A percentile compares a stretch with the other conserved stretches of the same genome.
phyloP scores from a whole-genome alignment of 805 yeast species.

The Wickerhamiella sergipiensis region DNA sequence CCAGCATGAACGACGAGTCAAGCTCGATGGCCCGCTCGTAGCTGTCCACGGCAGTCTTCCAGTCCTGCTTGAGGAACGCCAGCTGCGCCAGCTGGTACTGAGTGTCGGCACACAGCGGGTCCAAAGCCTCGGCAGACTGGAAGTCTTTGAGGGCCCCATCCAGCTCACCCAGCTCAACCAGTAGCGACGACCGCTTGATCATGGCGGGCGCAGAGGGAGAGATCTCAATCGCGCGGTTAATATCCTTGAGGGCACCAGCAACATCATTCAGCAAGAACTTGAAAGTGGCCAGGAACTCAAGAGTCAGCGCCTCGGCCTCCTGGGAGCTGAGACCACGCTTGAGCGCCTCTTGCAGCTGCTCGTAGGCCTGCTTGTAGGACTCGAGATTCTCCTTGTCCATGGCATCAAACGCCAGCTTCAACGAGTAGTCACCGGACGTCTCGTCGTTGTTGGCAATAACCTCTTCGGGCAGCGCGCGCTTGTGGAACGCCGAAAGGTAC shows the following conservation, averaged over 20 bases:
- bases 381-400: constrained; percentile 36
- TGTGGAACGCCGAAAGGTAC: constrained; percentile 74
- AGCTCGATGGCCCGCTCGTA: constrained; percentile 63
- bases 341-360: constrained; percentile 27
- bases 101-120: constrained; percentile 64
- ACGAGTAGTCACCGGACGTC: constrained; percentile 48
- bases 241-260: constrained; percentile 44
- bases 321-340: constrained; percentile 12
- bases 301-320: constrained; percentile 46
- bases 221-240: constrained; percentile 51
- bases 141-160: constrained; percentile 53
- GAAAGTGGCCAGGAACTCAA: constrained; percentile 74
- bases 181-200: constrained; percentile 66
- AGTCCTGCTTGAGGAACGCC: constrained; percentile 65
- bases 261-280: constrained; percentile 68
- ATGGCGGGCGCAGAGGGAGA: constrained; percentile 64
- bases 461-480: constrained; percentile 35
- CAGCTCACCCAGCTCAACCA: constrained; percentile 63
- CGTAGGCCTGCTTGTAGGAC: constrained; percentile 49
- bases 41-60: constrained; percentile 55
- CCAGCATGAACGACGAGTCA: constrained; percentile 64
- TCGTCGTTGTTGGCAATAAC: constrained; percentile 34
- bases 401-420: constrained; percentile 51
- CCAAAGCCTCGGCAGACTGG: constrained; percentile 51
- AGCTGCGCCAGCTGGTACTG: constrained; percentile 94